phyloP scores from a whole-genome alignment of 2,329 filamentous ascomycete species.

The Talaromyces sp. region DNA sequence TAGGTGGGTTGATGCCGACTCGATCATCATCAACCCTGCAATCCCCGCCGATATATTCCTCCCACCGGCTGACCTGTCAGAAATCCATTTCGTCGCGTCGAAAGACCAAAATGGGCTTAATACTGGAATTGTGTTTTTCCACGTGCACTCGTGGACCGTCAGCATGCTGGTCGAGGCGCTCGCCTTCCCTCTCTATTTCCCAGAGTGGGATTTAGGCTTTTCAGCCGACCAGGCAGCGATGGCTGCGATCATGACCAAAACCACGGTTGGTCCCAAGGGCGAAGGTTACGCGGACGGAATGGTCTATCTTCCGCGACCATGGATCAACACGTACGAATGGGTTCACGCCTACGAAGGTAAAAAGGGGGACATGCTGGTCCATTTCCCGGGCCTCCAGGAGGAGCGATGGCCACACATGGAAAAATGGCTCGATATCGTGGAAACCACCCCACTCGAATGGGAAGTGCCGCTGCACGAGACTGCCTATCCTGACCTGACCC shows the following conservation, averaged over 20 bases:
- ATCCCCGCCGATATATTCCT: slow-evolving; percentile 28
- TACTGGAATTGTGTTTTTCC: slow-evolving; percentile 27
- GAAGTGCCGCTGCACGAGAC: slow-evolving; percentile 20
- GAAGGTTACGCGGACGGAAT: slow-evolving; percentile 15
- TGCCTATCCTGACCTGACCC: slow-evolving; percentile 15
- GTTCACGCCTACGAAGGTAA: slow-evolving; percentile 21
- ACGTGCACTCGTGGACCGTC: slow-evolving; percentile 27
- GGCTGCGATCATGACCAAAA: slow-evolving; percentile 17
- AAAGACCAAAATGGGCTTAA: slow-evolving; percentile 29
- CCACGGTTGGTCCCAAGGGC: slow-evolving; percentile 13
- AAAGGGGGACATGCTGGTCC: slow-evolving; percentile 25
- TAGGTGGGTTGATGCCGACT: slow-evolving; percentile 30
- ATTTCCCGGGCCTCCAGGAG: slow-evolving; percentile 24
- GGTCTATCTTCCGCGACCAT: slow-evolving; percentile 18
- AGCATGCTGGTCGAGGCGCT: slow-evolving; percentile 22
- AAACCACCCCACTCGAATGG: slow-evolving; percentile 17
- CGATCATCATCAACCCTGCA: slow-evolving; percentile 25
- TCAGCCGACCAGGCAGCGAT: slow-evolving; percentile 20
- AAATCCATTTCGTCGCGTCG: slow-evolving; percentile 25
- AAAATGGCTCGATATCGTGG: slow-evolving; percentile 21
- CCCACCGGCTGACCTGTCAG: slow-evolving; percentile 21
- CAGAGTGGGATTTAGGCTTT: slow-evolving; percentile 15
- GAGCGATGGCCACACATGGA: slow-evolving; percentile 22
- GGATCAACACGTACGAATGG: slow-evolving; percentile 26
- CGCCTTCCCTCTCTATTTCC: slow-evolving; percentile 20